Base-by-base conservation (phyloP, 306 rosid genomes). In the Casuarina equisetifolia region DNA sequence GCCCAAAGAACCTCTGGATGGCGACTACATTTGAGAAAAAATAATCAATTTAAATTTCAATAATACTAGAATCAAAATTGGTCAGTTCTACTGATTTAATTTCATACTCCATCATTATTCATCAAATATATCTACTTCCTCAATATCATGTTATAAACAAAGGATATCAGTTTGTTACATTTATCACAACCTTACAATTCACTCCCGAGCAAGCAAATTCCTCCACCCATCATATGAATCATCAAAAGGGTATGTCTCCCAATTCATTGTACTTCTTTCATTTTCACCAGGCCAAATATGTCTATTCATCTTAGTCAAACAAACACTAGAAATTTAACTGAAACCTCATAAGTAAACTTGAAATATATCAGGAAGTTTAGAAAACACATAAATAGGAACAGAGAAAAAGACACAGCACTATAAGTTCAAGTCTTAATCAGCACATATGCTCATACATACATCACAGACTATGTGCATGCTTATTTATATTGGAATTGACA, bases 1-100 rank as follows among this genome's bases (percentile, higher is more conserved):
- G 98, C 97, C 98, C 98, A 94, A 3, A 90, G 89, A 78, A 94
- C 97, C 83, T 90, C 97, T 63, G 98, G 96, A 42, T 94, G 86
- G 70, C 97, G 94, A 84, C 98, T 91, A 85, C 61, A 77, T 78
- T 63, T 10, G 68, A 66, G 17, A 52, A 48, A 48, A 0, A 71
- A 19, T 16, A 19, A 57, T 36, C 17, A 62, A 13, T 35, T 12
- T 62, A 35, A 32, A 62, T 38, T 36, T 35, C n/a, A 62, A 8
- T 59, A 12, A 25, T 59, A 59, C 11, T 50, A 50, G 4, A 12
- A 50, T 2, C 9, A 50, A 50, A 50, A 2, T 10, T 15, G 17
- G 13, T 3, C 5, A 4, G 5, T 12, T 4, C 10, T 1, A 52
- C 15, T 13, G 19, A 52, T 52, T 52, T 2, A 9, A 48, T 48